These are phyloP conservation scores for Nidula niveotomentosa DNA, from an alignment of 1,284 basidiomycete genomes.

Conservation along the genomic window DNA sequence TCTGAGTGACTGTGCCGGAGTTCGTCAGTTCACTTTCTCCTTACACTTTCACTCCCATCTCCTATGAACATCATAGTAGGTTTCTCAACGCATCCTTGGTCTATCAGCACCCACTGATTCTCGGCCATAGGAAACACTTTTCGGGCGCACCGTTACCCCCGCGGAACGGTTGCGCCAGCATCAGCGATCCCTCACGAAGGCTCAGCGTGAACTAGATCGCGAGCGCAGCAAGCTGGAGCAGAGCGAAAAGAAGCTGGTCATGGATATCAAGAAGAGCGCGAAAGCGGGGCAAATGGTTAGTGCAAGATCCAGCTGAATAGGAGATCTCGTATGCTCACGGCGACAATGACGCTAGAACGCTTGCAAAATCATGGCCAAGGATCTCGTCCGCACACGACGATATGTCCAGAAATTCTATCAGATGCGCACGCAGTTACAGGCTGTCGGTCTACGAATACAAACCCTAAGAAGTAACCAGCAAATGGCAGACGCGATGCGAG, in stretches of 20 bases:
- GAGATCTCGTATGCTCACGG: neutral
- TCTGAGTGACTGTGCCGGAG: no score
- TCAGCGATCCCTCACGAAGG: conserved; percentile 93
- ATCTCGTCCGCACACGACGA: conserved; percentile 92
- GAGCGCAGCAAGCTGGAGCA: conserved; percentile 94
- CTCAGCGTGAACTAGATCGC: conserved; percentile 95
- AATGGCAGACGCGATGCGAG: conserved; percentile 99
- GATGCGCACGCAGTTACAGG: conserved; percentile 98
- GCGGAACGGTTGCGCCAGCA: conserved; percentile 96
- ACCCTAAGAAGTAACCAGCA: conserved; percentile 96
- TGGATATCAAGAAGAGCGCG: conserved; percentile 96
- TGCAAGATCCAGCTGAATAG: conserved; percentile 6
- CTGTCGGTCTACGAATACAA: conserved; percentile 95
- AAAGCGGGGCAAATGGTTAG: conserved; percentile 94
- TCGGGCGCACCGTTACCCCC: conserved; percentile 92
- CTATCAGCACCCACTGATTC: conserved; percentile 5
- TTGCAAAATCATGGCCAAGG: conserved; percentile 99
- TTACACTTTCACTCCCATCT: conserved; percentile 6
- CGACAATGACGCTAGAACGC: conserved; percentile 68
- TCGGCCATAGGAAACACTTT: conserved; percentile 79
- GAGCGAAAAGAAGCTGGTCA: conserved; percentile 91
- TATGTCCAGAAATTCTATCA: conserved; percentile 99
- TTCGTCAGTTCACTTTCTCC: no score
- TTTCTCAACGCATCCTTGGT: conserved; percentile 9
- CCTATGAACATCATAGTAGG: conserved; percentile 76